Base-by-base conservation (phyloP, 1,284 basidiomycete species). In the Boletus mariae region DNA sequence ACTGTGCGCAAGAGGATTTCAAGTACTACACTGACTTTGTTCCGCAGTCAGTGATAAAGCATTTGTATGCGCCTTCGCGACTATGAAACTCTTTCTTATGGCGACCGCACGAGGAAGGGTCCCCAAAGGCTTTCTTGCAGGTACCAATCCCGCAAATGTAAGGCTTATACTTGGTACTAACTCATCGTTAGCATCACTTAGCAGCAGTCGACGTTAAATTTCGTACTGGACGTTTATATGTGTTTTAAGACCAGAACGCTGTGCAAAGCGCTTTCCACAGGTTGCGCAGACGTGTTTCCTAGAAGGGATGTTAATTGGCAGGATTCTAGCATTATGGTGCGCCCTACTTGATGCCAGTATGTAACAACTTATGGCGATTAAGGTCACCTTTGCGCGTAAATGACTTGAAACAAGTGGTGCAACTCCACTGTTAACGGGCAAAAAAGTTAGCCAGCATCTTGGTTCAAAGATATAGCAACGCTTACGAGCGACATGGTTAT, bases 201-300 rank as follows among this genome's bases (percentile, higher is more conserved):
- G 15, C 40, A 31, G n/a, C 17, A 35, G 37, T 52, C 12, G 12
- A 40, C 26, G 15, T 47, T 35, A 55, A 55, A 51, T 42, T 7
- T 59, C 79, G 54, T 65, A 88, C 86, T 86, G 85, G 25, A 71
- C 72, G 53, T 86, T 86, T 48, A 57, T 54, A 56, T 88, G 85
- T 2, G 78, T 82, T 51, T 78, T 79, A 43, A 87, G 67, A 8
- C 75, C 81, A 2, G 78, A 78, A 34, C 59, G 62, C 63, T 87
- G 84, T 11, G 75, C 62, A 61, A 88, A 87, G 1, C 57, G 57
- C 58, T 77, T 81, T 7, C 62, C 61, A 59, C 84, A 86, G 11
- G 61, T 63, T 34, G 58, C 54, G 59, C 83, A 84, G 8, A 62
- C 55, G 53, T 79, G 68, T 8, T 76, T 75, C 47, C 82, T 84